phyloP scores from a whole-genome alignment of 345 rosid species.

The Euphorbia lathyris region DNA sequence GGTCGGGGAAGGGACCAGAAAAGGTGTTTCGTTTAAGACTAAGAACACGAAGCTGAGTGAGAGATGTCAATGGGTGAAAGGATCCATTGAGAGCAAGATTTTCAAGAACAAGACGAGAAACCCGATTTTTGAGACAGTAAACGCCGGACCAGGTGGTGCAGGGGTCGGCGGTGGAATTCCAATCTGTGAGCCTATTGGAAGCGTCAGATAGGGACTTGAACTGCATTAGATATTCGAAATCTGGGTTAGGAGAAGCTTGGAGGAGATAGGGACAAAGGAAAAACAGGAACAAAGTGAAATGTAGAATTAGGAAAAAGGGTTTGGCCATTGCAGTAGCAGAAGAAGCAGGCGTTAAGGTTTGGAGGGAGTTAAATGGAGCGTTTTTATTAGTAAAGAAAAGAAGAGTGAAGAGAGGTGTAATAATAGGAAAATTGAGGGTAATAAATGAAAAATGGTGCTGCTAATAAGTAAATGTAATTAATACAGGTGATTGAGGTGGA shows the following conservation, averaged over 20 bases:
- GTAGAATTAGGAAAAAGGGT: slow-evolving; percentile 12
- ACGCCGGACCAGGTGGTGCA: slow-evolving; percentile 72
- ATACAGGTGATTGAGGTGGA: background rate
- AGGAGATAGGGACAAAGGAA: slow-evolving; percentile 9
- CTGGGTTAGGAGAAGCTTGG: slow-evolving; percentile 41
- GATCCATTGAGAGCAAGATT: slow-evolving; percentile 55
- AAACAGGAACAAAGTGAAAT: slow-evolving; percentile 16
- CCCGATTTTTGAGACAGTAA: slow-evolving; percentile 52
- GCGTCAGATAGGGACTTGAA: slow-evolving; percentile 60
- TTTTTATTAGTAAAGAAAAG: slow-evolving; percentile 12
- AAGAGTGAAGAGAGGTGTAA: slow-evolving; percentile 12
- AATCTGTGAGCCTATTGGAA: slow-evolving; percentile 46
- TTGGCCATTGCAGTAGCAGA: slow-evolving; percentile 40
- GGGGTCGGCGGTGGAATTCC: slow-evolving; percentile 50
- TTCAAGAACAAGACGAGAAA: slow-evolving; percentile 70
- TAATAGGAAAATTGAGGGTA: slow-evolving; percentile 8
- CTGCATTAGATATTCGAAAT: slow-evolving; percentile 42
- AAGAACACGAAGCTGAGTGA: slow-evolving; percentile 74
- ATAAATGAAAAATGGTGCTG: background rate
- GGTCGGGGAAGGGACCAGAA: slow-evolving; percentile 59
- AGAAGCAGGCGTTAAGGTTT: slow-evolving; percentile 6
- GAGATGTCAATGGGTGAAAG: slow-evolving; percentile 40
- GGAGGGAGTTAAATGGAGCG: slow-evolving; percentile 18
- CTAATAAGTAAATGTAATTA: background rate
- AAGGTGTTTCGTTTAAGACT: slow-evolving; percentile 67